Evolutionary conservation across 2,329 filamentous ascomycete species (phyloP), one percentile per base, ranked within the genome.

Genomic region (Parascedosporium putredinis): DNA sequence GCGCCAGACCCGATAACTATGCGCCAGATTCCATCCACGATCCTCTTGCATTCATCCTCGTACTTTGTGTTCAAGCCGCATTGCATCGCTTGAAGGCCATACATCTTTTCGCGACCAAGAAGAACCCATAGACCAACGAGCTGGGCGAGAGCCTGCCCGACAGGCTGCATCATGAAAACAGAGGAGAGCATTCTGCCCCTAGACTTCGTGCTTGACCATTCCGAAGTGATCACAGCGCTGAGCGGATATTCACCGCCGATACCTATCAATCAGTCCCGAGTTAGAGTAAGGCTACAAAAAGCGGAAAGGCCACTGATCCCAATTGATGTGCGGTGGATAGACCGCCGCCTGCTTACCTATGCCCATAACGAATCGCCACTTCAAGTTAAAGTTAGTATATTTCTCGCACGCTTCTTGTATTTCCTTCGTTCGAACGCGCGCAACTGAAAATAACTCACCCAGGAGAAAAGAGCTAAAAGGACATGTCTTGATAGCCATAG

Each of bases 161-260:
- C 65, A 1, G 82, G 80, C 55, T 86, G 82, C 76, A 83, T 84
- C 56, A 83, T 71, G 59, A 86, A 85, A 27, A 86, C 80, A 3
- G 74, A 74, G 5, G 81, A 78, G 55, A 86, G 67, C 81, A 85
- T 85, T 18, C 73, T 77, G n/a, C 76, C 76, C 45, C 82, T 69
- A n/a, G 80, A 79, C 45, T 74, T 75, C 0, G 79, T 84, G 49
- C 73, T 76, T 4, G 74, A 68, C 67, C 74, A 84, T 69, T 86
- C 83, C 1, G 81, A 76, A 0, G 80, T 83, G 29, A 86, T 86
- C 7, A 84, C 76, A 0, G 81, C 81, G 42, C 73, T 78, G 2
- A 86, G 66, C 1, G 83, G 82, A 59, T 85, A 85, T 62, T 85
- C 81, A 14, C 77, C 81, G n/a, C 80, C 79, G 29, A 84, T 80